Percentiles rank a stretch among this genome's conserved stretches.
Evolutionary conservation across 495 filamentous ascomycete genomes (phyloP).

Genomic region (Trypethelium eluteriae): DNA sequence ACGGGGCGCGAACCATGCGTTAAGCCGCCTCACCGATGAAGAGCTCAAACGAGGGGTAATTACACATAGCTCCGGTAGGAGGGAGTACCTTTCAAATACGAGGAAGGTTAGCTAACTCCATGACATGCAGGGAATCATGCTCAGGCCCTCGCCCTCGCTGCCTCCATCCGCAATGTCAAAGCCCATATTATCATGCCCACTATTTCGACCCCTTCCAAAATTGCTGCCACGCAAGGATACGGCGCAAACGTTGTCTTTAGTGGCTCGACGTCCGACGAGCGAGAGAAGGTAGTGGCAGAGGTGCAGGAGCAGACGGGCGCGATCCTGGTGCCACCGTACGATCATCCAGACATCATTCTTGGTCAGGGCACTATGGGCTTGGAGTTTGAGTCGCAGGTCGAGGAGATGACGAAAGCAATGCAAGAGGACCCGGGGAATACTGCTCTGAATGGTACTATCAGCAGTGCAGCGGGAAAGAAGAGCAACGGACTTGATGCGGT

Average conservation of each 20-base stretch:
- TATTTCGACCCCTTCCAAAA: constrained; percentile 76
- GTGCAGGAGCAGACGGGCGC: constrained; percentile 65
- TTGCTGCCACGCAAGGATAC: constrained; percentile 68
- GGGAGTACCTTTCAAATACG: neutral
- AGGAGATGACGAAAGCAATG: constrained; percentile 40
- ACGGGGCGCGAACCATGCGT: constrained; percentile 81
- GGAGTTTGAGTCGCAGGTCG: constrained; percentile 70
- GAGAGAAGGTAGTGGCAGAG: constrained; percentile 63
- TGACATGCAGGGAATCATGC: constrained; percentile 73
- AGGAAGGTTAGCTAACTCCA: neutral
- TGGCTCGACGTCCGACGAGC: constrained; percentile 70
- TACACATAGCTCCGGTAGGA: constrained; percentile 79
- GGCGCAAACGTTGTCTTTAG: constrained; percentile 75
- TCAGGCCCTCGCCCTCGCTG: constrained; percentile 85
- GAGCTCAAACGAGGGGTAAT: constrained; percentile 60
- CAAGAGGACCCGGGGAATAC: constrained; percentile 3
- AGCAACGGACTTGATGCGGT: constrained; percentile 58
- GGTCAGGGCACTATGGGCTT: constrained; percentile 84
- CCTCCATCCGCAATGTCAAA: constrained; percentile 53
- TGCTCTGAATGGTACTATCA: constrained; percentile 11
- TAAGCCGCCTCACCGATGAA: constrained; percentile 61
- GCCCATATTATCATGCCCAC: constrained; percentile 86
- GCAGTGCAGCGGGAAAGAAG: constrained; percentile 17
- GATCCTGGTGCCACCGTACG: constrained; percentile 76
- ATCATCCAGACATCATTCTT: constrained; percentile 82